Evolutionary conservation across 192 early-diverging fungal genomes (phyloP).

Genomic region (Rhizophagus sp.): DNA sequence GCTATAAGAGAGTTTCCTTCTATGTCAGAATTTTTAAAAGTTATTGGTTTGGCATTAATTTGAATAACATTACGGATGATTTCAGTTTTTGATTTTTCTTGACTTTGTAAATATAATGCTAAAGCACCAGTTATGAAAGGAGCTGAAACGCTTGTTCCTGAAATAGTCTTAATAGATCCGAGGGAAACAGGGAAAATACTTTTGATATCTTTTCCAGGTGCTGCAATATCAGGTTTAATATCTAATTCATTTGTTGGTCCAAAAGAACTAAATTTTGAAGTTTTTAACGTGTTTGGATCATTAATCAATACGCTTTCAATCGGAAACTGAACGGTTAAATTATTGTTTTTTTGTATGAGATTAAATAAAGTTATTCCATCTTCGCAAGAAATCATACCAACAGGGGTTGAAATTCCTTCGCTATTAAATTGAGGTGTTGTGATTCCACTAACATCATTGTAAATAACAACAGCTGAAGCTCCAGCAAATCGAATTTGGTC

Average conservation of each 20-base stretch:
- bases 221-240: background rate
- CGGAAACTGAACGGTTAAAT: background rate
- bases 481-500: conserved; percentile 56
- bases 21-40: background rate
- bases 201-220: conserved; percentile 19
- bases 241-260: conserved; percentile 36
- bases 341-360: background rate
- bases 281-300: background rate
- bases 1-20: conserved; percentile 19
- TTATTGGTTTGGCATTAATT: background rate
- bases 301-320: background rate
- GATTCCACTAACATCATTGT: conserved; percentile 46
- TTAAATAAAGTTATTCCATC: conserved; percentile 48
- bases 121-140: conserved; percentile 51
- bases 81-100: background rate
- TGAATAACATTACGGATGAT: background rate
- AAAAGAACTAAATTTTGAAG: conserved; percentile 21
- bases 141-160: conserved; percentile 71
- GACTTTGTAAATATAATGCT: conserved; percentile 37
- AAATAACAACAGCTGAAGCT: conserved; percentile 60
- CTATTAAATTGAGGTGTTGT: conserved; percentile 28
- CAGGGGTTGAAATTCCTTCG: conserved; percentile 42
- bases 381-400: conserved; percentile 54
- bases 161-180: conserved; percentile 32
- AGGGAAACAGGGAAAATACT: conserved; percentile 3